Base-by-base conservation (phyloP, 495 filamentous ascomycete genomes). In the Lineolata rhizophorae region DNA sequence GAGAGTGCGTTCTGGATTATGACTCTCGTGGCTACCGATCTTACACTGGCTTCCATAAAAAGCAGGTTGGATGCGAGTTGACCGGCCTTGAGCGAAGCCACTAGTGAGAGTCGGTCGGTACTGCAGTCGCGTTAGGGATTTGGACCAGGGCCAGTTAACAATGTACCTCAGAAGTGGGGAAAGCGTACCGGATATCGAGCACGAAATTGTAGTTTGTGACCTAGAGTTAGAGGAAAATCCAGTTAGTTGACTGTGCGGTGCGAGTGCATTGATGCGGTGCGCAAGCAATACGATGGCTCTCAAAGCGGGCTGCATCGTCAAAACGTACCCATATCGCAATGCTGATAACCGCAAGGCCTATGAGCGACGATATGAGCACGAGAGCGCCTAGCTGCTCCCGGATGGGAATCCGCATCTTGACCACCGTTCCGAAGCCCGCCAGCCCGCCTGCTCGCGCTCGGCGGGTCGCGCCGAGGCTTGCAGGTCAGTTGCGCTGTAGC, bases 1-100 rank as follows among this genome's bases (percentile, higher is more conserved):
- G 51, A 43, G 14, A 87, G 54, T 12, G 67, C 60, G 16, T 51
- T 38, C 38, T 85, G 79, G 1, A 84, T 52, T 12, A 76, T 42
- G 5, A 83, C 43, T 32, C 80, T 61, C 1, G 77, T 76, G 10
- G 70, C 51, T 30, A 78, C 70, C 34, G 68, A 66, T 26, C 60
- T 55, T 40, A 71, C 74, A 19, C 64, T 68, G 2, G 73, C 64
- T 51, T 81, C 68, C 36, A 84, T 65, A 25, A 85, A 60, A 20
- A 73, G 57, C 17, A 90, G 61, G 45, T 74, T 74, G 30, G 72
- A 70, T n/a, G 70, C 53, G 21, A 94, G 61, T 45, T 84, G 72
- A 14, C 74, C 67, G 17, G 82, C 72, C 50, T 91, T 92, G 46
- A 92, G 65, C 9, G 72, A 77, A 11, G 84, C 84, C 2, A 78